Conservation (phyloP, 176 grass and related monocot species). For the Rhynchospora breviuscula region DNA sequence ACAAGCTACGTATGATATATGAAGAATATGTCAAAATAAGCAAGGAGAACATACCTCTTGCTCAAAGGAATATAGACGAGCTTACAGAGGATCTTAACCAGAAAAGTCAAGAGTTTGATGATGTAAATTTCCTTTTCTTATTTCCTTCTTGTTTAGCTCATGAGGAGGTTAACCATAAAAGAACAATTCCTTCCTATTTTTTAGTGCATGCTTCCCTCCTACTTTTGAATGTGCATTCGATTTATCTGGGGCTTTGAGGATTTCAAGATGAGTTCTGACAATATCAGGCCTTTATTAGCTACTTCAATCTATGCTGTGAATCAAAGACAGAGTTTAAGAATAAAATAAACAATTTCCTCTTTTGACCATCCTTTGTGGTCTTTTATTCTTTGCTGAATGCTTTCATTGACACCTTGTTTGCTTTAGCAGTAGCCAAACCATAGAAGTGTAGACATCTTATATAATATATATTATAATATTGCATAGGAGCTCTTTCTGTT, state of each 20-base stretch:
- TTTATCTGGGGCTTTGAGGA: background rate
- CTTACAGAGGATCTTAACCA: slow-evolving; percentile 56
- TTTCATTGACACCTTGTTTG: background rate
- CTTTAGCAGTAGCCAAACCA: background rate
- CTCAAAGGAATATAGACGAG: slow-evolving; percentile 72
- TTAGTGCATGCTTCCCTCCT: background rate
- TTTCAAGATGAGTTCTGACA: background rate
- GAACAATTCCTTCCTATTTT: background rate
- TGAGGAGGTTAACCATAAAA: background rate
- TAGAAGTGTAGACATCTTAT: background rate
- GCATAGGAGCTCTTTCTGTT: background rate
- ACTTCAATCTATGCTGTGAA: background rate
- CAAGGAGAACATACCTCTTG: slow-evolving; percentile 66
- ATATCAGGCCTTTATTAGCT: slow-evolving; percentile 1
- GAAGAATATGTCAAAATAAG: slow-evolving; percentile 70
- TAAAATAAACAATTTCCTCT: background rate
- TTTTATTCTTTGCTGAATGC: background rate
- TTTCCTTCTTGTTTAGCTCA: background rate
- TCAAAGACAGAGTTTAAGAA: background rate
- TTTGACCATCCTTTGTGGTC: background rate
- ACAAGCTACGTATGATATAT: slow-evolving; percentile 61
- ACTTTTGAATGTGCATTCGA: background rate
- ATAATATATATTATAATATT: background rate
- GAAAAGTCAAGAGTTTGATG: slow-evolving; percentile 61
- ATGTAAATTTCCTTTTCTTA: slow-evolving; percentile 41